Percentiles rank a stretch among this genome's conserved stretches.
Conservation (phyloP, 345 rosid species). For the Mangifera indica region DNA sequence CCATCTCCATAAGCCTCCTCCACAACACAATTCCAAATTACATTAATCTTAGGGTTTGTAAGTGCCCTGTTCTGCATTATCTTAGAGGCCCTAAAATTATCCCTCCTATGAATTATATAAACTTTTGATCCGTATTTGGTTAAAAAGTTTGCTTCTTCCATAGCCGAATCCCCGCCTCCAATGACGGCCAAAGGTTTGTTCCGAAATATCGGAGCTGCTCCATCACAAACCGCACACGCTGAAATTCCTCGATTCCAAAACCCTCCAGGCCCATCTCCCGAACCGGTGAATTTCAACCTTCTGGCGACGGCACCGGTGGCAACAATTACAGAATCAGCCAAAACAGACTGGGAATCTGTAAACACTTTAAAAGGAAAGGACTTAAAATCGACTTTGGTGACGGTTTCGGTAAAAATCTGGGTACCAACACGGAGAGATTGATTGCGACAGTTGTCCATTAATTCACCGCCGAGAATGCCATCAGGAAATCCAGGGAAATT, state of each 20-base stretch:
- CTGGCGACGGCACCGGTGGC: constrained; percentile 92
- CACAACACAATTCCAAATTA: constrained; percentile 73
- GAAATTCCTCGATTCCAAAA: constrained; percentile 97
- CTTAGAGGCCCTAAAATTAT: constrained; percentile 86
- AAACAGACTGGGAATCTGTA: constrained; percentile 56
- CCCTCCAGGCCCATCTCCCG: constrained; percentile 43
- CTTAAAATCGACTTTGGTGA: constrained; percentile 64
- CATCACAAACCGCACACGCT: constrained; percentile 99
- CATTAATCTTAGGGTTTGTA: constrained; percentile 75
- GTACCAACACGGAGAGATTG: constrained; percentile 89
- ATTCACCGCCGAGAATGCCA: constrained; percentile 66
- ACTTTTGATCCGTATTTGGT: constrained; percentile 88
- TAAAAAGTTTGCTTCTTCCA: constrained; percentile 92
- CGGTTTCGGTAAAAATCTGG: constrained; percentile 74
- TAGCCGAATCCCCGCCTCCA: constrained; percentile 97
- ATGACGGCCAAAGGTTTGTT: constrained; percentile 77
- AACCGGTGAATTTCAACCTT: constrained; percentile 61
- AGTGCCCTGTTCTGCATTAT: constrained; percentile 77
- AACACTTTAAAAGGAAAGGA: constrained; percentile 62
- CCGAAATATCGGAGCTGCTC: constrained; percentile 93
- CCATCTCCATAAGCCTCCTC: constrained; percentile 76
- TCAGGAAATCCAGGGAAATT: constrained; percentile 94
- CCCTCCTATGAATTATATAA: constrained; percentile 79
- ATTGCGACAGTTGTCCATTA: constrained; percentile 63
- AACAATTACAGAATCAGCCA: constrained; percentile 72